Evolutionary conservation across 352 stramenopile genomes (phyloP).

Genomic region (Phytophthora fragariaefolia): DNA sequence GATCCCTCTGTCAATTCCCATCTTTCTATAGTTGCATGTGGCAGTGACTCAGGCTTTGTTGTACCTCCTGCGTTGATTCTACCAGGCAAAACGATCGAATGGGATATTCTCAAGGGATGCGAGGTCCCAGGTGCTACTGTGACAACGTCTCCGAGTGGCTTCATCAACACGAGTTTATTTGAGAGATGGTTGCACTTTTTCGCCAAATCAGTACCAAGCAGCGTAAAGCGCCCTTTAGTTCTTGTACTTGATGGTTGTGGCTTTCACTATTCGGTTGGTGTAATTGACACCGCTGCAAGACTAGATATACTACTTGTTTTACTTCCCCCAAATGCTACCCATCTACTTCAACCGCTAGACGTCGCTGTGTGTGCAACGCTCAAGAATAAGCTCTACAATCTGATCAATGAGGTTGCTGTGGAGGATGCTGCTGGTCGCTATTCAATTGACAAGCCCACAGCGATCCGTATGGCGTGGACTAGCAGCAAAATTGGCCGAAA

Average conservation of each 20-base stretch:
- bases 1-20: slow-evolving; percentile 1
- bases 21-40: slow-evolving; percentile 2
- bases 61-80: not conserved
- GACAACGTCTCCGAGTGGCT: not conserved
- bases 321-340: not conserved
- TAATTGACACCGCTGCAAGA: not conserved
- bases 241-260: not conserved
- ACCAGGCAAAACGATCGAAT: not conserved
- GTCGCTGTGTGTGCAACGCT: not conserved
- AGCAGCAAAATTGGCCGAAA: not conserved
- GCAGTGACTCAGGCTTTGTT: not conserved
- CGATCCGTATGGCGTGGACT: not conserved
- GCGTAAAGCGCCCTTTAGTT: not conserved
- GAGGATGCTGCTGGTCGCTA: not conserved
- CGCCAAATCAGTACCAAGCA: not conserved
- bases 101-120: not conserved
- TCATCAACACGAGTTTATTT: not conserved
- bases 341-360: not conserved
- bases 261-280: not conserved
- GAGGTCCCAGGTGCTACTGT: not conserved
- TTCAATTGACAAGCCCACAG: not conserved
- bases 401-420: slow-evolving; percentile 3
- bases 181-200: not conserved
- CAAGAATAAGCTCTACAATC: not conserved
- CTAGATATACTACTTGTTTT: not conserved